Conservation (phyloP, 1,139 yeast species). For the Zygotorulaspora mrakii region DNA sequence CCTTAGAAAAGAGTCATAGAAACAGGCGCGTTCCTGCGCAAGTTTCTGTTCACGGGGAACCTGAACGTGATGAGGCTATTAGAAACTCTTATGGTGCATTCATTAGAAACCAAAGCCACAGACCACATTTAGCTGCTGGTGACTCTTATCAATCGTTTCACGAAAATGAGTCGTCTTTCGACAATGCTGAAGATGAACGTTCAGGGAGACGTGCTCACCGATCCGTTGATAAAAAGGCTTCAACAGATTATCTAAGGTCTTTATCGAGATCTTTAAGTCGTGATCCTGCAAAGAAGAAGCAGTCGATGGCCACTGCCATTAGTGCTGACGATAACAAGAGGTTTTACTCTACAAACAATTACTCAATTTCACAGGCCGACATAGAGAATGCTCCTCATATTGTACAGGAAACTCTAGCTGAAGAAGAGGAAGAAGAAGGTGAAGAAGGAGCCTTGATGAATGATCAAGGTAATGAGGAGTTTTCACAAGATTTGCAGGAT, state of each 20-base stretch:
- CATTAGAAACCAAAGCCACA: slow-evolving; percentile 25
- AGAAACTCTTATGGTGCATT: slow-evolving; percentile 34
- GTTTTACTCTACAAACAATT: slow-evolving; percentile 26
- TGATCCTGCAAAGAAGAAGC: slow-evolving; percentile 18
- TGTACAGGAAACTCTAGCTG: slow-evolving; percentile 17
- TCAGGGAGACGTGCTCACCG: slow-evolving; percentile 25
- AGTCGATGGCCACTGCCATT: slow-evolving; percentile 5
- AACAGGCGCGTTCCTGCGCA: slow-evolving; percentile 1
- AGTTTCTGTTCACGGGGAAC: background rate
- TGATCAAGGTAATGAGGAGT: slow-evolving; percentile 20
- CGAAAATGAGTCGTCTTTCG: slow-evolving; percentile 11
- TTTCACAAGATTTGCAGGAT: slow-evolving; percentile 14
- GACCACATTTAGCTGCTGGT: slow-evolving; percentile 35
- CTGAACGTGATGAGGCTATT: slow-evolving; percentile 14
- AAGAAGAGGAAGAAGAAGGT: slow-evolving; percentile 21
- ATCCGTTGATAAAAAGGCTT: slow-evolving; percentile 19
- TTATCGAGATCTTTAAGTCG: slow-evolving; percentile 32
- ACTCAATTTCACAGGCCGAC: slow-evolving; percentile 26
- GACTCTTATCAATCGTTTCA: slow-evolving; percentile 31
- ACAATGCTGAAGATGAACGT: slow-evolving; percentile 13
- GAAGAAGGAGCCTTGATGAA: slow-evolving; percentile 17
- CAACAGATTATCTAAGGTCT: slow-evolving; percentile 31
- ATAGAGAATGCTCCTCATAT: slow-evolving; percentile 28
- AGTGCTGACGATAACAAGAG: slow-evolving; percentile 13
- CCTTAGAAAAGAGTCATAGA: slow-evolving; percentile 6